Evolutionary conservation across 1,284 basidiomycete genomes (phyloP).

Genomic region (Irpex rosettiformis): DNA sequence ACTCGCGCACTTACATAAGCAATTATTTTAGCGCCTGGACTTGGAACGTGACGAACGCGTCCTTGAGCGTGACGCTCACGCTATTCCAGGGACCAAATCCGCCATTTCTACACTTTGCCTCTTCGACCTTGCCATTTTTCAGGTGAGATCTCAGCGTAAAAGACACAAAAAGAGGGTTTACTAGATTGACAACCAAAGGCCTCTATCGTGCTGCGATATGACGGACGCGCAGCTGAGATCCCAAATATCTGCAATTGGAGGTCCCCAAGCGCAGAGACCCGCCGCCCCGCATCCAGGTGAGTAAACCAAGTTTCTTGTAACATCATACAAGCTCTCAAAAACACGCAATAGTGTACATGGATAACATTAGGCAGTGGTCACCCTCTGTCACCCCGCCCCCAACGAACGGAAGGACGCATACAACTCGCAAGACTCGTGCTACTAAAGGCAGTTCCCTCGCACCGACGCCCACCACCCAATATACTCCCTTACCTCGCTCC

Average conservation of each 20-base stretch:
- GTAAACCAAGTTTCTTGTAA: neutral
- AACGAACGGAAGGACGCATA: conserved; percentile 32
- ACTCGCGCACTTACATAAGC: too few species aligned
- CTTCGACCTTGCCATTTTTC: too few species aligned
- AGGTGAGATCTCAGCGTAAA: too few species aligned
- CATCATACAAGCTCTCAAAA: neutral
- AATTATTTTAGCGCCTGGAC: too few species aligned
- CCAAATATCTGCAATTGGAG: neutral
- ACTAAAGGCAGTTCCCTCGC: conserved; percentile 33
- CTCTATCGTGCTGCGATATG: neutral
- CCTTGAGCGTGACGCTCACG: too few species aligned
- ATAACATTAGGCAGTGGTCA: conserved; percentile 65
- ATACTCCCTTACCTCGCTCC: conserved; percentile 1
- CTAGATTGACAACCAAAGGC: too few species aligned
- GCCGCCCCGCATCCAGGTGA: neutral
- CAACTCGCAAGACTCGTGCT: conserved; percentile 31
- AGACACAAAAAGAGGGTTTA: too few species aligned
- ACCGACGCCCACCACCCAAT: conserved; percentile 26
- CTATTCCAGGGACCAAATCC: too few species aligned
- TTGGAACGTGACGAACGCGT: too few species aligned
- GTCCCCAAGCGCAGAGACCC: neutral
- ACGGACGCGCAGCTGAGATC: neutral
- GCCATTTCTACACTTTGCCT: too few species aligned
- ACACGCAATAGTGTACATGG: conserved; percentile 46
- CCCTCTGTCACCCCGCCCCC: conserved; percentile 46